Conservation (phyloP, 2,329 filamentous ascomycete species). For the Colletotrichum tabaci region DNA sequence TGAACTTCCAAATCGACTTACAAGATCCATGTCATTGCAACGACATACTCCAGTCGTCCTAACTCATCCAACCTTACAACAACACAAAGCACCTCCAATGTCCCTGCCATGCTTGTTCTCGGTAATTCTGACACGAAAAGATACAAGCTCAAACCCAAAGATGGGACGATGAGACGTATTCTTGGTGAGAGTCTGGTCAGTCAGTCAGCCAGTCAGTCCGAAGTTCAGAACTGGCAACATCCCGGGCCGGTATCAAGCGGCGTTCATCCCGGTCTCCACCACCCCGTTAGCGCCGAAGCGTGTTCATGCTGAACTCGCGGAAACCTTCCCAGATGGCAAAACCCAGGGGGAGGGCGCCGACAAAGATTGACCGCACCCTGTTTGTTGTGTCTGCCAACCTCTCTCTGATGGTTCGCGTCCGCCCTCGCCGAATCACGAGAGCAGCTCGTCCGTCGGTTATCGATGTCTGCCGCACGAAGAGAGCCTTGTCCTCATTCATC, state of each 20-base stretch:
- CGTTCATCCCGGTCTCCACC: constrained; percentile 13
- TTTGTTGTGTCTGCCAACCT: not conserved
- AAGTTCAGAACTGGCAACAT: constrained; percentile 17
- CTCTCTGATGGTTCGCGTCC: not conserved
- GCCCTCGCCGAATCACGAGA: not conserved
- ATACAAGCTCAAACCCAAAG: no score
- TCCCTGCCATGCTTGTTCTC: no score
- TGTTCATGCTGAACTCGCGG: constrained; percentile 14
- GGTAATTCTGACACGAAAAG: no score
- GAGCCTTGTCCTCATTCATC: not conserved
- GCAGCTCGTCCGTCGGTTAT: not conserved
- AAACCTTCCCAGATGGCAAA: constrained; percentile 26
- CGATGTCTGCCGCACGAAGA: not conserved
- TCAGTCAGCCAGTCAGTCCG: no score
- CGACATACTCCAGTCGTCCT: no score
- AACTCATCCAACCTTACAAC: no score
- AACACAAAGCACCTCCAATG: no score
- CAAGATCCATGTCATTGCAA: no score
- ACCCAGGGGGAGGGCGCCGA: not conserved
- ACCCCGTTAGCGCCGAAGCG: constrained; percentile 25
- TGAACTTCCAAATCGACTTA: no score
- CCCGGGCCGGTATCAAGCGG: constrained; percentile 6
- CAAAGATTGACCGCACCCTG: constrained; percentile 7
- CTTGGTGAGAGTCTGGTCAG: no score
- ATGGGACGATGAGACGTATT: no score